phyloP scores from a whole-genome alignment of 805 yeast genomes.

The Pichia ethanolica region DNA sequence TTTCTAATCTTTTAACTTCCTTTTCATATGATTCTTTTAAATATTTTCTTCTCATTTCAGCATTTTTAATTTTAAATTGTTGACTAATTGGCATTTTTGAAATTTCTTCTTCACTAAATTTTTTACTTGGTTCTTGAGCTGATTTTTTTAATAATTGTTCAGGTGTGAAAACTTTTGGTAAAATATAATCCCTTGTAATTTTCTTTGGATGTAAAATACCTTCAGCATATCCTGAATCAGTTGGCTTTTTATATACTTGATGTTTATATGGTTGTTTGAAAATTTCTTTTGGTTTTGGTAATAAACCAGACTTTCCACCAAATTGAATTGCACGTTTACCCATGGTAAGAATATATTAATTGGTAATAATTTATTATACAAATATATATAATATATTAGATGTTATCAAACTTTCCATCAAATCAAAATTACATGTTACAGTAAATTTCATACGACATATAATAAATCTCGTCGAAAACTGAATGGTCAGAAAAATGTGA shows the following conservation, averaged over 20 bases:
- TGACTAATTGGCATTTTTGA: conserved; percentile 29
- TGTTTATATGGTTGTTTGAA: conserved; percentile 62
- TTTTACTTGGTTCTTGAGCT: conserved; percentile 38
- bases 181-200: conserved; percentile 48
- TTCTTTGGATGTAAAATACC: conserved; percentile 62
- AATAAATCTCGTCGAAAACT: neutral
- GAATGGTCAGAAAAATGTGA: neutral
- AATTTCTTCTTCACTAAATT: conserved; percentile 28
- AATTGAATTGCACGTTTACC: conserved; percentile 43
- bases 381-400: too few species aligned
- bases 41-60: conserved; percentile 67
- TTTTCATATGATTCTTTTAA: conserved; percentile 48
- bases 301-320: conserved; percentile 70
- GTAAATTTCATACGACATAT: too few species aligned
- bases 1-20: conserved; percentile 32
- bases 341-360: conserved; percentile 23
- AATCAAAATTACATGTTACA: too few species aligned
- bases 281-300: conserved; percentile 71
- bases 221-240: conserved; percentile 62
- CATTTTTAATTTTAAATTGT: conserved; percentile 42
- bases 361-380: too few species aligned
- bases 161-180: conserved; percentile 49
- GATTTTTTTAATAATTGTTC: conserved; percentile 49
- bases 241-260: conserved; percentile 39
- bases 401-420: neutral